Evolutionary conservation across 495 filamentous ascomycete genomes (phyloP), one percentile per base, ranked within the genome.

Genomic region (Podospora conica): DNA sequence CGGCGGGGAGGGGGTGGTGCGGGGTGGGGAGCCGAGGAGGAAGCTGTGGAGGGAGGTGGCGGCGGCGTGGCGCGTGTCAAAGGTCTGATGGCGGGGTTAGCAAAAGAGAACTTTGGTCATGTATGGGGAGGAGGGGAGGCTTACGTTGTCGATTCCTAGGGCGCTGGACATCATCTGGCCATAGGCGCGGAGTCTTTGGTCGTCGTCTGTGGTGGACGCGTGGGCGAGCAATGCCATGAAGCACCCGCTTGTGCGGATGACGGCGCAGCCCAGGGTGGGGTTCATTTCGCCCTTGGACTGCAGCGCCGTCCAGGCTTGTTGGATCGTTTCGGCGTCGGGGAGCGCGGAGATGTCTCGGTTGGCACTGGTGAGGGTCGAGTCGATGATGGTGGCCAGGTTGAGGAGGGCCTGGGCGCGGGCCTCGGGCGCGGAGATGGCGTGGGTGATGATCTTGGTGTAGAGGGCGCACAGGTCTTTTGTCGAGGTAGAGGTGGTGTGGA

Each of bases 21-120:
- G 31, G 60, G 11, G 23, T 3, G 8, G 2, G 9, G 65, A 7
- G 21, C 55, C 63, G 18, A 58, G 11, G 53, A 77, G 73, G 64
- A 82, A 78, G 22, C 77, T 74, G 10, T 54, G 61, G 29, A 81
- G 73, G 1, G 79, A 72, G 3, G 33, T 21, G 9, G 81, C 82
- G 3, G 86, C 87, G 8, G 88, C 85, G 67, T 82, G 78, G 6
- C 90, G 82, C 1, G 86, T 87, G 59, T 87, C 86, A 61, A 90
- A 90, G 66, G 87, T 83, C 88, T 91, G 56, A 20, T 54, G 2
- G 27, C 24, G 1, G 25, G 40, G 23, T 56, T 23, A 61, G 53
- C n/a, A n/a, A n/a, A n/a, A n/a, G n/a, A n/a, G n/a, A n/a, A n/a
- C n/a, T n/a, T n/a, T 69, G 60, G 15, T 33, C 6, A n/a, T 3